Evolutionary conservation across 2,329 filamentous ascomycete species (phyloP).

Genomic region (Domatiomyces catenatus): DNA sequence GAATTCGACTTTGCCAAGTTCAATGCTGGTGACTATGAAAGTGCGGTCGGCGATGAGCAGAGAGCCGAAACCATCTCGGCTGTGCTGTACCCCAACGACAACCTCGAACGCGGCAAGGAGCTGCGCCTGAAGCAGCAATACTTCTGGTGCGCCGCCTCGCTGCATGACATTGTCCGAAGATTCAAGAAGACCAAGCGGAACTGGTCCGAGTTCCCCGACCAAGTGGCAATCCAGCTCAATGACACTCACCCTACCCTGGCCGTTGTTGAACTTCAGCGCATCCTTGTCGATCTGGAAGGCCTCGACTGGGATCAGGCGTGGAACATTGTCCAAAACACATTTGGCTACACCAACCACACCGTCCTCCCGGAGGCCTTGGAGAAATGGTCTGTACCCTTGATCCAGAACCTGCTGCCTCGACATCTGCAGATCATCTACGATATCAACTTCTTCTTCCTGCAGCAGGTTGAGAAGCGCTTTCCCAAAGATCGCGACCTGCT

Average conservation of each 20-base stretch:
- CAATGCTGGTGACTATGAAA: conserved; percentile 96
- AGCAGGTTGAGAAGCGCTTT: conserved; percentile 76
- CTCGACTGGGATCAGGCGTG: conserved; percentile 89
- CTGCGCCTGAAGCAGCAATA: conserved; percentile 97
- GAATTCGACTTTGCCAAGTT: conserved; percentile 99
- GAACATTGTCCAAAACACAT: conserved; percentile 61
- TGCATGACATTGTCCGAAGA: conserved; percentile 88
- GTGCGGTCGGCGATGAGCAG: conserved; percentile 94
- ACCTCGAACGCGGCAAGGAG: conserved; percentile 90
- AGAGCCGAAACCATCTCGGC: conserved; percentile 97
- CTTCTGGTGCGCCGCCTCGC: conserved; percentile 96
- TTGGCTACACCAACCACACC: conserved; percentile 97
- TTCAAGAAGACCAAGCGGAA: conserved; percentile 94
- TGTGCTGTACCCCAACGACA: conserved; percentile 94
- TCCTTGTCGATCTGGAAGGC: conserved; percentile 75
- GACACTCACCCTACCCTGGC: conserved; percentile 95
- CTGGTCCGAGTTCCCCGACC: conserved; percentile 85
- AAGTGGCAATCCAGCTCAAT: conserved; percentile 94
- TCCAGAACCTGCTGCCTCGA: conserved; percentile 83
- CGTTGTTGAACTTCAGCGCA: conserved; percentile 88
- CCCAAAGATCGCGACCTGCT: conserved; percentile 81
- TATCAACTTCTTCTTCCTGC: conserved; percentile 89
- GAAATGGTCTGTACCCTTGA: conserved; percentile 89
- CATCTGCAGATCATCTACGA: conserved; percentile 97
- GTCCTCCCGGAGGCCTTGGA: conserved; percentile 92